phyloP scores from a whole-genome alignment of 345 rosid genomes.

The Populus euphratica region DNA sequence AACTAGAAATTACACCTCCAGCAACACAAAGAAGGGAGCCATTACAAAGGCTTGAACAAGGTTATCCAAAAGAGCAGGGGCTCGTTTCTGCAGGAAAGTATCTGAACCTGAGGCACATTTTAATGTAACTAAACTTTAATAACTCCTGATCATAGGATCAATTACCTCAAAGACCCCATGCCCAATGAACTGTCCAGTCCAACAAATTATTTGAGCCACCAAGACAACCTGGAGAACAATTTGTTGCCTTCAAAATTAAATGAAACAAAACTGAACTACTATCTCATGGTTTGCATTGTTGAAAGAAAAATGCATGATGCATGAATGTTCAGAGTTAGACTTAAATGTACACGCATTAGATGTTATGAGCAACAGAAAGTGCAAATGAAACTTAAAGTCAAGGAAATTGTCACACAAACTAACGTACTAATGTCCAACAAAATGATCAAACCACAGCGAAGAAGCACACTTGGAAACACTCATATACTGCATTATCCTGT shows the following conservation, averaged over 20 bases:
- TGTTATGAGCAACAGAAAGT: background rate
- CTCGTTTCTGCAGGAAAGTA: conserved; percentile 45
- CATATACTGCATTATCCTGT: background rate
- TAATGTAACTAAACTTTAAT: background rate
- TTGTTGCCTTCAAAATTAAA: background rate
- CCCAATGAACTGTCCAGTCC: conserved; percentile 66
- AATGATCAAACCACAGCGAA: background rate
- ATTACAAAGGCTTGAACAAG: conserved; percentile 54
- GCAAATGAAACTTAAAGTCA: background rate
- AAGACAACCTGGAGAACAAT: conserved; percentile 39
- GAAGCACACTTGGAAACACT: background rate
- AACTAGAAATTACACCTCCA: conserved; percentile 44
- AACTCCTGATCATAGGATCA: background rate
- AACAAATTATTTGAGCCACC: conserved; percentile 51
- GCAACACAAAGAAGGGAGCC: conserved; percentile 65
- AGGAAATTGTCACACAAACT: background rate
- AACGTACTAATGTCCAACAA: background rate
- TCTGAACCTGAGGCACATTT: conserved; percentile 10
- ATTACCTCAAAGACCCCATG: conserved; percentile 60
- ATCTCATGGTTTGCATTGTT: background rate
- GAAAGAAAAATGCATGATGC: background rate
- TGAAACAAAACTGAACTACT: background rate
- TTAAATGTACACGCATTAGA: background rate
- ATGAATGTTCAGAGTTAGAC: background rate
- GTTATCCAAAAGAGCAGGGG: conserved; percentile 60